Evolutionary conservation across 73 alveolate genomes (phyloP).

Genomic region (Tetrahymena malaccensis): DNA sequence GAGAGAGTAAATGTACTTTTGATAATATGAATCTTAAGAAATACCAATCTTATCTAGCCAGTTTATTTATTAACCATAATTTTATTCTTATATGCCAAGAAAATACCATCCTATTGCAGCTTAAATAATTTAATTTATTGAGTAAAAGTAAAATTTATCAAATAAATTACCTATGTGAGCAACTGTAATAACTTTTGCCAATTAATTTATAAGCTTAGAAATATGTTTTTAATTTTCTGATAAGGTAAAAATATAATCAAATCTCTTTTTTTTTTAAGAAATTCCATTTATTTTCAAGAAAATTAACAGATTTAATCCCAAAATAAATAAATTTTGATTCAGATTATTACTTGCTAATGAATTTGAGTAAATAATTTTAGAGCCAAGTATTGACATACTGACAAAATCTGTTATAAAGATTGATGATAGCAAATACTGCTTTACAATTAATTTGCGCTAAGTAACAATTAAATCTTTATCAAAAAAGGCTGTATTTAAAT

Average conservation of each 20-base stretch:
- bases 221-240: background rate
- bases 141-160: no score
- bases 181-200: background rate
- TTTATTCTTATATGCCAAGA: background rate
- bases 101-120: background rate
- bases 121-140: no score
- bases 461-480: background rate
- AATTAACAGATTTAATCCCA: background rate
- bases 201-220: background rate
- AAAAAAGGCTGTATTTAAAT: background rate
- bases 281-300: background rate
- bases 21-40: background rate
- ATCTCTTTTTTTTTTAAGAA: background rate
- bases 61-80: no score
- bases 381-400: background rate
- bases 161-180: background rate
- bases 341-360: background rate
- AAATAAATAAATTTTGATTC: background rate
- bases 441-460: background rate
- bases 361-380: background rate
- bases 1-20: background rate
- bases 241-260: background rate
- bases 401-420: background rate
- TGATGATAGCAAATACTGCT: background rate
- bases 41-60: background rate